phyloP scores from a whole-genome alignment of 176 grass and related monocot species.

The Poa pratensis region DNA sequence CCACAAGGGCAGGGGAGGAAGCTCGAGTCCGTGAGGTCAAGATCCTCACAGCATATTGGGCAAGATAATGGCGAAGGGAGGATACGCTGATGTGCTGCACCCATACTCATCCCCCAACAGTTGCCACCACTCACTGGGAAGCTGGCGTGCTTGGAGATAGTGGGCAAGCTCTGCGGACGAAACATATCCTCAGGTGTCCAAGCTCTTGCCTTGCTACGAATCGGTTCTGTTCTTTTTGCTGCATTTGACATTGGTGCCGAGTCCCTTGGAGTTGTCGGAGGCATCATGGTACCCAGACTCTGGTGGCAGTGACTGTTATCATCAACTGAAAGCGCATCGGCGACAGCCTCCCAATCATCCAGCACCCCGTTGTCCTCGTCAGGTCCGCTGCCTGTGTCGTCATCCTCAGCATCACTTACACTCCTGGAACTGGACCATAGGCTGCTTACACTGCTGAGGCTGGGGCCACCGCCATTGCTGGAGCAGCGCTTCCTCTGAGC shows the following conservation, averaged over 20 bases:
- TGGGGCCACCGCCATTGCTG: constrained; percentile 37
- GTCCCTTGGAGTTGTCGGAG: neutral
- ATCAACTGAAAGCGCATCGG: constrained; percentile 60
- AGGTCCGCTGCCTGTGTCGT: constrained; percentile 49
- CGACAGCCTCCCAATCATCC: constrained; percentile 98
- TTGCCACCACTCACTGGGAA: constrained; percentile 59
- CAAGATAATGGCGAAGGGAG: constrained; percentile 65
- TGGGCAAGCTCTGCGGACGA: constrained; percentile 86
- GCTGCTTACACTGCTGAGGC: constrained; percentile 80
- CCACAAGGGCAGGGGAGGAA: constrained; percentile 90
- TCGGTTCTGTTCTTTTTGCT: constrained; percentile 41
- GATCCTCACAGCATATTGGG: constrained; percentile 91
- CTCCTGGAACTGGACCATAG: constrained; percentile 75
- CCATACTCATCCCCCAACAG: constrained; percentile 45
- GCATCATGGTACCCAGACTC: constrained; percentile 22
- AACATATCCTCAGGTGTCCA: constrained; percentile 82
- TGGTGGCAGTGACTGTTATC: constrained; percentile 48
- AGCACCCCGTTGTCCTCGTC: constrained; percentile 76
- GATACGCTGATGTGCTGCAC: constrained; percentile 45
- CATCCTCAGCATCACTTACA: constrained; percentile 81
- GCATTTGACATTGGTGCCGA: constrained; percentile 17
- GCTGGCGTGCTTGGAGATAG: constrained; percentile 79
- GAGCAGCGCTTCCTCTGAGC: constrained; percentile 38
- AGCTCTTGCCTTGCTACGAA: constrained; percentile 57
- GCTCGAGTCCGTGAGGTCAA: constrained; percentile 84